A percentile compares a stretch with the other conserved stretches of the same genome.
phyloP scores from a whole-genome alignment of 2,329 filamentous ascomycete genomes.

The Akanthomyces muscarius region DNA sequence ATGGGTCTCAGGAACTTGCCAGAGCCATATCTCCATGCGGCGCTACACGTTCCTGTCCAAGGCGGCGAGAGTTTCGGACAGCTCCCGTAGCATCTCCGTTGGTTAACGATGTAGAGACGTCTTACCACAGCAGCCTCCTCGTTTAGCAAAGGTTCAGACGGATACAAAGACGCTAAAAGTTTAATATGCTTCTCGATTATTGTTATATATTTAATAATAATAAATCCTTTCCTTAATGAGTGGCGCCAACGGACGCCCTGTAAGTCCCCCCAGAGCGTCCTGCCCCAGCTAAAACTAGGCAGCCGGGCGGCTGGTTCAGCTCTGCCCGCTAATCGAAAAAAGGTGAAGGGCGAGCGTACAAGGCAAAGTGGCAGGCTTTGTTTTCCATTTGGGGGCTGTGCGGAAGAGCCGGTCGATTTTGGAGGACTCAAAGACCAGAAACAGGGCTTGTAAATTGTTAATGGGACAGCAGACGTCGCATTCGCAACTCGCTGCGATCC shows the following conservation, averaged over 20 bases:
- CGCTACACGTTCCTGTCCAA: neutral
- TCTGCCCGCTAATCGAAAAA: neutral
- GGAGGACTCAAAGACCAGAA: neutral
- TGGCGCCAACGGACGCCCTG: neutral
- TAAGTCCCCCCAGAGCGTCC: neutral
- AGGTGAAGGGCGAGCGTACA: neutral
- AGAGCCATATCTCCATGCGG: neutral
- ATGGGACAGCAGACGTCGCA: neutral
- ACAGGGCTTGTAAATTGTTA: neutral
- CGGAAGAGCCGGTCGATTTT: neutral
- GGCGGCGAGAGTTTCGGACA: neutral
- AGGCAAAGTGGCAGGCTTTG: neutral
- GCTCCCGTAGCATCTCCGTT: neutral
- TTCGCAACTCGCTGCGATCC: no score
- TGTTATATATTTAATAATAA: neutral
- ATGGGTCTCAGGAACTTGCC: neutral
- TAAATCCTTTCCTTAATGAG: neutral
- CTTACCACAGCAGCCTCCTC: no score
- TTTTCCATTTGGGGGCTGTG: neutral
- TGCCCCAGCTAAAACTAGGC: neutral
- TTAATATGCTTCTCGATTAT: no score
- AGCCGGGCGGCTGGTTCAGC: neutral
- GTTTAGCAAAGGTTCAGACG: no score
- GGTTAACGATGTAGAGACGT: no score
- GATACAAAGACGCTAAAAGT: no score